Percentiles rank a stretch among this genome's conserved stretches.
Evolutionary conservation across 2,329 filamentous ascomycete species (phyloP).

Genomic region (Fonsecaea pedrosoi): DNA sequence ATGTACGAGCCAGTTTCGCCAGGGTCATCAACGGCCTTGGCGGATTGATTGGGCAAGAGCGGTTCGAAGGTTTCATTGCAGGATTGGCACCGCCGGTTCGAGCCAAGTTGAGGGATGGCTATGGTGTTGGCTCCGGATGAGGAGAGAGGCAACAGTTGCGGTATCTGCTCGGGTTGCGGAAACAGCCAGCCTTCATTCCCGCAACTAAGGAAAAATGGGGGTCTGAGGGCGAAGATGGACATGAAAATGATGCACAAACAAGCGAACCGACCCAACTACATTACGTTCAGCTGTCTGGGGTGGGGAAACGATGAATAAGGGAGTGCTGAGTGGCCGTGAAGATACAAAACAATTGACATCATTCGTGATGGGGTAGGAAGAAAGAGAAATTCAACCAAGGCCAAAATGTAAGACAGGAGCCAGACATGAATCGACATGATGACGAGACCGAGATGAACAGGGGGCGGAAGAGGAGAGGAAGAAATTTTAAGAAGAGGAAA

Average conservation of each 20-base stretch:
- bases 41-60: slow-evolving; percentile 49
- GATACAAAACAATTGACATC: not conserved
- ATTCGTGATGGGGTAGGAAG: not conserved
- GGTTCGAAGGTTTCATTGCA: slow-evolving; percentile 31
- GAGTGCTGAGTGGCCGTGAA: not conserved
- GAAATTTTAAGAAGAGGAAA: not conserved
- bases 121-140: slow-evolving; percentile 24
- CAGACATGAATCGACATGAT: not conserved
- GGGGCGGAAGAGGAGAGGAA: not conserved
- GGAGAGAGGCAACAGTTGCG: not conserved
- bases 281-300: not conserved
- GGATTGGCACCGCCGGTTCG: slow-evolving; percentile 29
- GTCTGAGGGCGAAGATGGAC: not conserved
- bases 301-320: not conserved
- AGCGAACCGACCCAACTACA: not conserved
- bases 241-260: not conserved
- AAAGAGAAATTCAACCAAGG: not conserved
- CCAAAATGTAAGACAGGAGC: not conserved
- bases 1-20: slow-evolving; percentile 71
- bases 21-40: slow-evolving; percentile 66
- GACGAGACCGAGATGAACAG: not conserved
- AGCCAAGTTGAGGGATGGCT: slow-evolving; percentile 35
- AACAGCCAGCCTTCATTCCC: not conserved
- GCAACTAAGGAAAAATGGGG: not conserved
- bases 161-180: not conserved